Percentiles rank a stretch among this genome's conserved stretches.
Evolutionary conservation across 1,284 basidiomycete genomes (phyloP).

Genomic region (Ustilago cynodontis): DNA sequence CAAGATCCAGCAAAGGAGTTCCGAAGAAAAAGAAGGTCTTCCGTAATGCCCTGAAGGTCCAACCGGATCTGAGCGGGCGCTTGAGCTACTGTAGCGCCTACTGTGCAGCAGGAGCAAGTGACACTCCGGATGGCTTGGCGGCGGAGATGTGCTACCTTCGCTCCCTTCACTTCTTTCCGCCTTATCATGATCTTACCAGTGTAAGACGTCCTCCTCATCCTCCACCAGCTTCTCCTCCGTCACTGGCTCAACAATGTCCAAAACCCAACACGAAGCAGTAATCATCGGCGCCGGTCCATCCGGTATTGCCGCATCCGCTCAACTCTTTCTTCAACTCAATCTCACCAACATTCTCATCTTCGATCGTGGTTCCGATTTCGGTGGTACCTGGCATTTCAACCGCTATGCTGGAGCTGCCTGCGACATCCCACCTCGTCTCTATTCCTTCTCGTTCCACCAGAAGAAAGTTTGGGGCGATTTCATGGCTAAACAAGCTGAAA

Average conservation of each 20-base stretch:
- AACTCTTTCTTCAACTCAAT: conserved; percentile 33
- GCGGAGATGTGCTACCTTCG: no score
- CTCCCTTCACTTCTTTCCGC: no score
- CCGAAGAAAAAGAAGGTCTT: no score
- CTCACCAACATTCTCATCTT: conserved; percentile 44
- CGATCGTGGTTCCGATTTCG: conserved; percentile 31
- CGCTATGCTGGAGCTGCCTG: conserved; percentile 53
- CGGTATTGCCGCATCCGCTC: conserved; percentile 39
- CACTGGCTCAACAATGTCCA: neutral
- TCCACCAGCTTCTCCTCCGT: neutral
- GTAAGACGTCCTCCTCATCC: no score
- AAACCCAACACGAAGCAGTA: conserved; percentile 46
- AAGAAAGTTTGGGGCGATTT: conserved; percentile 35
- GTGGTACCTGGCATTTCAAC: conserved; percentile 57
- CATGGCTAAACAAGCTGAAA: conserved; percentile 42
- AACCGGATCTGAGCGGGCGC: no score
- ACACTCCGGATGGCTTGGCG: no score
- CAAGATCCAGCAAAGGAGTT: no score
- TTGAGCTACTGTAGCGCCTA: no score
- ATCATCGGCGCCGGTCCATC: conserved; percentile 50
- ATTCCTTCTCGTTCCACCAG: conserved; percentile 50
- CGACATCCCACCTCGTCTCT: conserved; percentile 57
- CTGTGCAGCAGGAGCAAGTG: no score
- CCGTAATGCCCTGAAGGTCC: no score
- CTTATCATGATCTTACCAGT: no score